These are phyloP conservation scores for Coccinonectria pachysandricola DNA, from an alignment of 2,329 filamentous ascomycete genomes.

Conservation along the genomic window DNA sequence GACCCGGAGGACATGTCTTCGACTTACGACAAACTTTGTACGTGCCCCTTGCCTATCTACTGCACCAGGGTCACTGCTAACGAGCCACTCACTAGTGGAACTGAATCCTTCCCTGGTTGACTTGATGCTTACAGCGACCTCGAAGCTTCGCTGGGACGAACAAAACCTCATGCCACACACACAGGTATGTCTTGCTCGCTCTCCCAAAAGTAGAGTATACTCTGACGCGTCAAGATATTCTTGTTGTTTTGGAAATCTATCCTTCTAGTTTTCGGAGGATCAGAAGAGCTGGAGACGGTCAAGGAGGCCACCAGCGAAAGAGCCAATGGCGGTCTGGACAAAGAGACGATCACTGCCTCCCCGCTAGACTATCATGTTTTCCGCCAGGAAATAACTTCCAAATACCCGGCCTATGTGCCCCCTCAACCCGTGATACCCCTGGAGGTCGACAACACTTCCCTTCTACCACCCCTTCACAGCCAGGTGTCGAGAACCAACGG, in stretches of 20 bases:
- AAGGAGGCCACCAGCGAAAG: constrained; percentile 63
- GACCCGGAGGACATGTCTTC: constrained; percentile 37
- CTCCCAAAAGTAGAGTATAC: neutral
- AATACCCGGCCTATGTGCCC: constrained; percentile 93
- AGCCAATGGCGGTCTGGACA: constrained; percentile 48
- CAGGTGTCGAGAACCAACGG: constrained; percentile 54
- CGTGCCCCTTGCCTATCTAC: constrained; percentile 16
- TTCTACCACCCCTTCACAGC: constrained; percentile 75
- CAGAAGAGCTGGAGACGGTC: constrained; percentile 58
- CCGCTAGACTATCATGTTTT: constrained; percentile 95
- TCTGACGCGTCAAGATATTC: constrained; percentile 46
- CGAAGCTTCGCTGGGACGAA: constrained; percentile 64
- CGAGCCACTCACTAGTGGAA: constrained; percentile 29
- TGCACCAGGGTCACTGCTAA: constrained; percentile 6
- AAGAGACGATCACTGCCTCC: constrained; percentile 80
- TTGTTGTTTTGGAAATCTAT: constrained; percentile 88
- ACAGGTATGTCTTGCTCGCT: constrained; percentile 35
- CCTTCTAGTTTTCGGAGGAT: constrained; percentile 74
- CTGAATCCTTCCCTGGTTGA: constrained; percentile 60
- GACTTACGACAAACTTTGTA: constrained; percentile 41
- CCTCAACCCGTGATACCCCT: constrained; percentile 74
- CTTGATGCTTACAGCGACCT: constrained; percentile 59
- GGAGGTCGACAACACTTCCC: constrained; percentile 82
- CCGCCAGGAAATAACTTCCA: constrained; percentile 91
- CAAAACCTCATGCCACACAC: constrained; percentile 50